Percentiles rank a stretch among this genome's conserved stretches.
phyloP scores from a whole-genome alignment of 805 yeast genomes.

The Candida ulmi region DNA sequence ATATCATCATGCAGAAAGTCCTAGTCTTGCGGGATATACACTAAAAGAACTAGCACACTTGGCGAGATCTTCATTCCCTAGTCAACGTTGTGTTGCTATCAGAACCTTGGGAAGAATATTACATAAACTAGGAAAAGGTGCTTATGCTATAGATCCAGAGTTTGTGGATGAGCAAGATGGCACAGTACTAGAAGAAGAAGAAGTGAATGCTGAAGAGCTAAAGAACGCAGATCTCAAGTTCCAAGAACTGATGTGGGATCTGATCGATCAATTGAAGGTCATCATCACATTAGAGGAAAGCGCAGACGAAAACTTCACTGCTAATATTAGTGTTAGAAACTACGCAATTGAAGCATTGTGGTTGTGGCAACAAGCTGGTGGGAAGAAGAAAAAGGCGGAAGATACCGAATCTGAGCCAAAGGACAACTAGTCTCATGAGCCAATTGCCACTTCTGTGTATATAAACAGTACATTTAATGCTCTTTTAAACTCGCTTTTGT shows the following conservation, averaged over 20 bases:
- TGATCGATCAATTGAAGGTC: slow-evolving; percentile 56
- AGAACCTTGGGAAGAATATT: slow-evolving; percentile 84
- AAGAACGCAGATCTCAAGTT: slow-evolving; percentile 26
- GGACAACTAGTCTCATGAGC: too few species aligned
- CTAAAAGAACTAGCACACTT: slow-evolving; percentile 75
- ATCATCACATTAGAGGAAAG: slow-evolving; percentile 63
- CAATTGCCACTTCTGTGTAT: too few species aligned
- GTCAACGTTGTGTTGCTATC: slow-evolving; percentile 84
- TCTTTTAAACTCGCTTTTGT: too few species aligned
- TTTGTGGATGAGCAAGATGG: slow-evolving; percentile 26
- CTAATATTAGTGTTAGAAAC: slow-evolving; percentile 67
- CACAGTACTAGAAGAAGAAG: slow-evolving; percentile 17
- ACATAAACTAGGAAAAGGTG: slow-evolving; percentile 67
- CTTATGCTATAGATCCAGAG: slow-evolving; percentile 48
- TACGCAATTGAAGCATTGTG: slow-evolving; percentile 89
- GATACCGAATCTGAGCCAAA: too few species aligned
- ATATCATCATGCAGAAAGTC: slow-evolving; percentile 88
- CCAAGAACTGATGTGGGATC: slow-evolving; percentile 58
- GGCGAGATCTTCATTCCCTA: slow-evolving; percentile 70
- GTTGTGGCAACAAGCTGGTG: slow-evolving; percentile 66
- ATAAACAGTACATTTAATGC: too few species aligned
- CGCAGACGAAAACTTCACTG: slow-evolving; percentile 57
- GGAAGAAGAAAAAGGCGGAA: slow-evolving; percentile 19
- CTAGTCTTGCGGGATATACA: slow-evolving; percentile 90
- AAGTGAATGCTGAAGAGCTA: slow-evolving; percentile 31